Conservation (phyloP, 2,329 filamentous ascomycete species). For the Pseudogymnoascus sp. region DNA sequence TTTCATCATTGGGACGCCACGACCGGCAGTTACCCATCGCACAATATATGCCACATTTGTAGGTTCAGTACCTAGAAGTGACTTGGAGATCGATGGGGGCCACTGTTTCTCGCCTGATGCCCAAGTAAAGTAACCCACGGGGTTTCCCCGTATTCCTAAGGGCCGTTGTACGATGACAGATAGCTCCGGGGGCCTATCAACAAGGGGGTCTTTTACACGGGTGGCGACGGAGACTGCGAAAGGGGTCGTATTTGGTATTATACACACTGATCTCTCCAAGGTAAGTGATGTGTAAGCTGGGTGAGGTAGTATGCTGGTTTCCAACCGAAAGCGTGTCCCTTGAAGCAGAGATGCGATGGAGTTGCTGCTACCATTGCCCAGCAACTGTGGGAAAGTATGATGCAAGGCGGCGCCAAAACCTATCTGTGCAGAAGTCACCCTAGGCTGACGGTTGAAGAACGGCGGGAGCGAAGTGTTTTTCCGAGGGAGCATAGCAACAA, state of each 20-base stretch:
- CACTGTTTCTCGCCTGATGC: neutral
- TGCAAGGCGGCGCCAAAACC: neutral
- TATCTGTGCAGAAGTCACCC: neutral
- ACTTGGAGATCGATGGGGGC: neutral
- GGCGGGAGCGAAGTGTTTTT: neutral
- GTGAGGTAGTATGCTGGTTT: constrained; percentile 2
- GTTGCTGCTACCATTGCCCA: constrained; percentile 18
- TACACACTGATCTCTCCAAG: neutral
- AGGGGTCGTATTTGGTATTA: neutral
- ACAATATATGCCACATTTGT: neutral
- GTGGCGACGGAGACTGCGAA: neutral
- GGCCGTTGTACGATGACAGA: neutral
- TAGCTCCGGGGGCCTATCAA: neutral
- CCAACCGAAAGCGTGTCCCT: neutral
- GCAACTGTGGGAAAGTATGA: constrained; percentile 24
- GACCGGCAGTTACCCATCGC: neutral
- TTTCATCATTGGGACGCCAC: neutral
- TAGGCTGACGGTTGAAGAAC: neutral
- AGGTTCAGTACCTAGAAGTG: neutral
- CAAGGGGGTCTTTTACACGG: neutral
- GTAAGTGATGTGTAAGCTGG: neutral
- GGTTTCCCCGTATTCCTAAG: neutral
- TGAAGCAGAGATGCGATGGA: constrained; percentile 17
- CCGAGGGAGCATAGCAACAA: neutral
- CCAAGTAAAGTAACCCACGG: neutral